Conservation (phyloP, 2,329 filamentous ascomycete species). For the Phyllosticta capitalensis region DNA sequence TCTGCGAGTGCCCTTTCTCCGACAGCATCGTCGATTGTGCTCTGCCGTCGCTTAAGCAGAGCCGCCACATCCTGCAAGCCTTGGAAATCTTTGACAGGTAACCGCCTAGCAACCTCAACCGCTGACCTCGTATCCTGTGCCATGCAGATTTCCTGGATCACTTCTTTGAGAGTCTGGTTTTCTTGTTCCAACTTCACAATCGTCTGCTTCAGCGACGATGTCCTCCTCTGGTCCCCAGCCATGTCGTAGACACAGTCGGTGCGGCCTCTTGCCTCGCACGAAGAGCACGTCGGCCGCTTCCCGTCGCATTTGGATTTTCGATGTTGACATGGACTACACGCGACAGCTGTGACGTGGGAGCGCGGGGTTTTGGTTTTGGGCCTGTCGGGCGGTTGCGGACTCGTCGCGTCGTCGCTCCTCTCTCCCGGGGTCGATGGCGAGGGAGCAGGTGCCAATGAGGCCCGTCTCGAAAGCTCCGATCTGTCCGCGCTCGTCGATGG, state of each 20-base stretch:
- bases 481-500: background rate
- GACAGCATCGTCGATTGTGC: background rate
- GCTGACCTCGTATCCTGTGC: background rate
- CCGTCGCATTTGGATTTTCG: constrained; percentile 15
- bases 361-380: background rate
- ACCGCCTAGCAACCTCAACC: background rate
- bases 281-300: constrained; percentile 11
- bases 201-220: constrained; percentile 12
- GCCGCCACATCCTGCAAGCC: background rate
- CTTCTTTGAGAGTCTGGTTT: background rate
- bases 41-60: background rate
- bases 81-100: background rate
- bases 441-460: background rate
- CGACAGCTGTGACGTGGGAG: constrained; percentile 10
- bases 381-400: background rate
- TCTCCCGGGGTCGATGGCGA: background rate
- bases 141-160: background rate
- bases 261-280: constrained; percentile 11
- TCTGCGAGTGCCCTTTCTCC: background rate
- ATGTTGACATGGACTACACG: constrained; percentile 12
- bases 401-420: background rate
- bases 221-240: constrained; percentile 13
- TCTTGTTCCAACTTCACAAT: background rate
- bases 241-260: constrained; percentile 14
- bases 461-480: background rate